phyloP scores from a whole-genome alignment of 129 eudicot genomes.

The Centella asiatica region DNA sequence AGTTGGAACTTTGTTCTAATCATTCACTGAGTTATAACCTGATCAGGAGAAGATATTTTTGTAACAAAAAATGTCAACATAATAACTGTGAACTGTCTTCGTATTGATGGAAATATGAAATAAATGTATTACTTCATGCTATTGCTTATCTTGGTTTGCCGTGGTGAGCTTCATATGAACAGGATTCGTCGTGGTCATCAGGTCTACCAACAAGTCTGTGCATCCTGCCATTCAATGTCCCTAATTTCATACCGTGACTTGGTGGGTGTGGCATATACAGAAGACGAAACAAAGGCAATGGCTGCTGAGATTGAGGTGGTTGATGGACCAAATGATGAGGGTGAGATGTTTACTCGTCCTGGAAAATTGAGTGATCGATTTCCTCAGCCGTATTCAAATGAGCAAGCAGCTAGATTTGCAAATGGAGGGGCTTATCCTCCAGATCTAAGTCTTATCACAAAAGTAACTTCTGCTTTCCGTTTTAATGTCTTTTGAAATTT shows the following conservation, averaged over 20 bases:
- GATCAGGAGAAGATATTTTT: background rate
- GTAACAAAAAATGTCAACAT: background rate
- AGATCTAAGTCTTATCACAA: conserved; percentile 52
- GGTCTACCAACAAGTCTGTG: conserved; percentile 79
- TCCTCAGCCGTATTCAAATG: conserved; percentile 59
- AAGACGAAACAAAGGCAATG: conserved; percentile 76
- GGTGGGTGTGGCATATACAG: conserved; percentile 80
- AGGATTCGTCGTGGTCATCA: conserved; percentile 86
- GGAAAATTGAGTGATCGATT: conserved; percentile 52
- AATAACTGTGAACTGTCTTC: background rate
- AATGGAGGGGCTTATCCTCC: conserved; percentile 74
- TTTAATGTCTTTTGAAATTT: background rate
- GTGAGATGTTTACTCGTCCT: conserved; percentile 58
- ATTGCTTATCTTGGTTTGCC: background rate
- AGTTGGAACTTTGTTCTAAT: background rate
- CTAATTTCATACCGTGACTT: conserved; percentile 65
- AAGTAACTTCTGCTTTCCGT: conserved; percentile 20
- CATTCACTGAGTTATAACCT: background rate
- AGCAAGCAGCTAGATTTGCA: conserved; percentile 59
- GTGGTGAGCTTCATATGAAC: conserved; percentile 11
- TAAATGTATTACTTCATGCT: conserved; percentile 1
- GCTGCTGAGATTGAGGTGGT: conserved; percentile 70
- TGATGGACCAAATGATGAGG: conserved; percentile 69
- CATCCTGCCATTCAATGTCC: conserved; percentile 79
- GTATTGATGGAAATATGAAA: background rate